Percentiles rank a stretch among this genome's conserved stretches.
Conservation (phyloP, 371 early-diverging fungal species). For the Rhizopus delemar region DNA sequence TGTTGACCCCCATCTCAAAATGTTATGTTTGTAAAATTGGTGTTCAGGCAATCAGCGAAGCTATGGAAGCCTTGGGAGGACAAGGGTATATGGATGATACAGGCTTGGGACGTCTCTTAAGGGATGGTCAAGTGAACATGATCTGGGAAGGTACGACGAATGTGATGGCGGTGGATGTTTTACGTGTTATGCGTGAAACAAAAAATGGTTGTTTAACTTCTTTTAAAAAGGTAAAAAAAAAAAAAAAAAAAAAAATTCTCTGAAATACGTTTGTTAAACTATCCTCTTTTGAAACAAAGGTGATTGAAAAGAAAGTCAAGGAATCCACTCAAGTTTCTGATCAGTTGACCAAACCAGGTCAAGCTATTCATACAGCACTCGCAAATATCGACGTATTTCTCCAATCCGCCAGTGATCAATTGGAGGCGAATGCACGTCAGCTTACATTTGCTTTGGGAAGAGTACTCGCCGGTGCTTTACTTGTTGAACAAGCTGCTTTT, state of each 20-base stretch:
- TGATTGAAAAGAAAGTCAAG: constrained; percentile 8
- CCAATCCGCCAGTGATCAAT: constrained; percentile 16
- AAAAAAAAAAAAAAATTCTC: not conserved
- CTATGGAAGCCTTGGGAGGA: constrained; percentile 71
- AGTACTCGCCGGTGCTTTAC: constrained; percentile 46
- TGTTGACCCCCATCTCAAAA: constrained; percentile 69
- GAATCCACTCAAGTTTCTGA: constrained; percentile 8
- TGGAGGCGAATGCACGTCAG: constrained; percentile 54
- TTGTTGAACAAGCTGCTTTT: constrained; percentile 57
- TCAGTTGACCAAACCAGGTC: constrained; percentile 21
- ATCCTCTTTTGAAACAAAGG: constrained; percentile 12
- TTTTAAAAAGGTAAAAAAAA: constrained; percentile 37
- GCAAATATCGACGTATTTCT: constrained; percentile 18
- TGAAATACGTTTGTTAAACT: not conserved
- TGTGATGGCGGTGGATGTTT: constrained; percentile 65
- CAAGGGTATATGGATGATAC: constrained; percentile 76
- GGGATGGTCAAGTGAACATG: constrained; percentile 68
- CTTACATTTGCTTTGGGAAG: constrained; percentile 58
- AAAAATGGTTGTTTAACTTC: constrained; percentile 41
- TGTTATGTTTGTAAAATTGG: constrained; percentile 56
- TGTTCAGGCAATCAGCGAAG: constrained; percentile 51
- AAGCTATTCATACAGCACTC: constrained; percentile 30
- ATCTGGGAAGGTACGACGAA: constrained; percentile 78
- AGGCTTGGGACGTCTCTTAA: constrained; percentile 58
- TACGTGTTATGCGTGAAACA: constrained; percentile 58